These are phyloP conservation scores for Podila epicladia DNA, from an alignment of 192 early-diverging fungal species.

Conservation along the genomic window DNA sequence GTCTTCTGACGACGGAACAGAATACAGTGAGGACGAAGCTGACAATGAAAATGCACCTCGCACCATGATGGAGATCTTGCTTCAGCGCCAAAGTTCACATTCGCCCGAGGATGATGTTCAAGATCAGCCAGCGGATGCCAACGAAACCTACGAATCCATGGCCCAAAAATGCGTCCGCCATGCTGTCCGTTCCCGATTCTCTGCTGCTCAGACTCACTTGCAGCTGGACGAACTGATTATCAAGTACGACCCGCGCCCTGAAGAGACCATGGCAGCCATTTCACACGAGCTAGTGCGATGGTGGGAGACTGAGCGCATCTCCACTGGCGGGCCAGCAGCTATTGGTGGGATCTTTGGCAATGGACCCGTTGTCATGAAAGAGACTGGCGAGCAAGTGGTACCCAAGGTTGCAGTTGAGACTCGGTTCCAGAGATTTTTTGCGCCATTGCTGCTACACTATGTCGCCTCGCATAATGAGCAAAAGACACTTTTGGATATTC, in stretches of 20 bases:
- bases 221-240: conserved; percentile 58
- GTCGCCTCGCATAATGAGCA: conserved; percentile 45
- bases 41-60: conserved; percentile 9
- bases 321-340: conserved; percentile 19
- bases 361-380: conserved; percentile 11
- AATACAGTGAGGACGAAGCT: background rate
- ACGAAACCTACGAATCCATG: conserved; percentile 45
- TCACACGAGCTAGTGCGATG: conserved; percentile 24
- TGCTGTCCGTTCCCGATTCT: conserved; percentile 47
- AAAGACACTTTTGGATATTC: conserved; percentile 31
- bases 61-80: conserved; percentile 43
- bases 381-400: conserved; percentile 12
- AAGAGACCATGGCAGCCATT: conserved; percentile 36
- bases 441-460: conserved; percentile 49
- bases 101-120: conserved; percentile 31
- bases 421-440: conserved; percentile 51
- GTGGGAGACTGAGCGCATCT: conserved; percentile 34
- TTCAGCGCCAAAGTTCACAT: conserved; percentile 17
- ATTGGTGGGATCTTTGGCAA: conserved; percentile 12
- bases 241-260: conserved; percentile 48
- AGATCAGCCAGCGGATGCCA: conserved; percentile 27
- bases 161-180: conserved; percentile 48
- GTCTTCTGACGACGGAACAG: background rate
- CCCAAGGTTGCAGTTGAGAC: conserved; percentile 40
- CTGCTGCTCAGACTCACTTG: conserved; percentile 53